phyloP scores from a whole-genome alignment of 140 eudicot species.

The Oenanthe javanica region DNA sequence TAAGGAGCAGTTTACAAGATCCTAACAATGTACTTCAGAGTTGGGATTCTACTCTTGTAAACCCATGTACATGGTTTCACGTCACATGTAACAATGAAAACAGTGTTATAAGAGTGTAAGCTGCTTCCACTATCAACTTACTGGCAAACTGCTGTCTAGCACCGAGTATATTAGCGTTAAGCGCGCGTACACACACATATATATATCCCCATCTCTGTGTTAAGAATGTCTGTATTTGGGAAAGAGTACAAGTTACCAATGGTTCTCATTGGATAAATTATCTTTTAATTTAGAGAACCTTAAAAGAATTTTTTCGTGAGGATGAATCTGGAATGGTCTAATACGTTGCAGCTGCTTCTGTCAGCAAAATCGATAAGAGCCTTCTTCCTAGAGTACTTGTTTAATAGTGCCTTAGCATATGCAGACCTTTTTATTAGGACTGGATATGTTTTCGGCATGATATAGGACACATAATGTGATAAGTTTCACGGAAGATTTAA shows the following conservation, averaged over 20 bases:
- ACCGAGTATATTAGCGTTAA: neutral
- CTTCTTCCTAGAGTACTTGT: neutral
- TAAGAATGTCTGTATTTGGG: neutral
- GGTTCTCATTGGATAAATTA: neutral
- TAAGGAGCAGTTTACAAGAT: neutral
- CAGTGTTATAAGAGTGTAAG: neutral
- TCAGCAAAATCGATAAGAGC: neutral
- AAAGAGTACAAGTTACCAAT: neutral
- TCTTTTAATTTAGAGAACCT: neutral
- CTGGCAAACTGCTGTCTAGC: neutral
- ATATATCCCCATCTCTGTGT: neutral
- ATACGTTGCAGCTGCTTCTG: neutral
- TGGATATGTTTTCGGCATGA: neutral
- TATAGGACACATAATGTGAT: neutral
- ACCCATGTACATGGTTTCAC: slow-evolving; percentile 11
- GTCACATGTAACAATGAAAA: slow-evolving; percentile 3
- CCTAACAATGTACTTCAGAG: slow-evolving; percentile 11
- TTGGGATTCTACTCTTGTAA: slow-evolving; percentile 10
- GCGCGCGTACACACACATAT: no score
- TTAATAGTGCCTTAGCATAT: neutral
- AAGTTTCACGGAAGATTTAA: neutral
- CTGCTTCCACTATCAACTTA: neutral
- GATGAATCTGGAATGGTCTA: neutral
- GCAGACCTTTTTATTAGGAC: neutral
- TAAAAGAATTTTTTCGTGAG: neutral